These are phyloP conservation scores for Thinopyrum elongatum DNA, from an alignment of 176 grass and related monocot species.

Conservation along the genomic window DNA sequence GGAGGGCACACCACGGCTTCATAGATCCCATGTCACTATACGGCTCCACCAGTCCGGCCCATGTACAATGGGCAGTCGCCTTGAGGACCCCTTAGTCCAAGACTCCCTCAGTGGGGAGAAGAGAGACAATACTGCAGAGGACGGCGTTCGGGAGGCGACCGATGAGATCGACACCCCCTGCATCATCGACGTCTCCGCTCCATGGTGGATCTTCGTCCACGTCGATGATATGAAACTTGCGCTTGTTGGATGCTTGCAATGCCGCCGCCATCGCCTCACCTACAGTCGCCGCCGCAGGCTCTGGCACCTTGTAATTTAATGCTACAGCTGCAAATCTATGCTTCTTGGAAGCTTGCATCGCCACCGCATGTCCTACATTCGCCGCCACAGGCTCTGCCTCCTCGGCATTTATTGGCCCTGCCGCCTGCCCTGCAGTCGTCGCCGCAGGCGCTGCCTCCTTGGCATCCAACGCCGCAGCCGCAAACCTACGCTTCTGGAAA, in stretches of 20 bases:
- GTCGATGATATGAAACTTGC: too few relatives aligned
- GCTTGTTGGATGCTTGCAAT: neutral
- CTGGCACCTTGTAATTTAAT: neutral
- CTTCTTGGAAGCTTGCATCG: neutral
- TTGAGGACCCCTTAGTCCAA: too few relatives aligned
- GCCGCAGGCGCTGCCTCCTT: neutral
- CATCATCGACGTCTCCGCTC: neutral
- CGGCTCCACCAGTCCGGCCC: too few relatives aligned
- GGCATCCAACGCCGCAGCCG: neutral
- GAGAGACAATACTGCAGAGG: too few relatives aligned
- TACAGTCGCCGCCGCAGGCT: neutral
- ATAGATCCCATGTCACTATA: too few relatives aligned
- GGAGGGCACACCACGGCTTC: too few relatives aligned
- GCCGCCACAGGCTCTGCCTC: neutral
- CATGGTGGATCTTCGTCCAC: neutral
- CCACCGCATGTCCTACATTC: neutral
- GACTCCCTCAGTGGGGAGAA: too few relatives aligned
- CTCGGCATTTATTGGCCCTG: neutral
- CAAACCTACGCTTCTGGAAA: too few relatives aligned
- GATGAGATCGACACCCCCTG: neutral
- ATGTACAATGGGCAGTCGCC: too few relatives aligned
- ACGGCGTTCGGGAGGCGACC: too few relatives aligned
- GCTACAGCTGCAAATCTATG: neutral
- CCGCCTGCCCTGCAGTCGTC: neutral
- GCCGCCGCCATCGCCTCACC: neutral